Base-by-base conservation (phyloP, 805 yeast genomes). In the Starmerella asiatica region DNA sequence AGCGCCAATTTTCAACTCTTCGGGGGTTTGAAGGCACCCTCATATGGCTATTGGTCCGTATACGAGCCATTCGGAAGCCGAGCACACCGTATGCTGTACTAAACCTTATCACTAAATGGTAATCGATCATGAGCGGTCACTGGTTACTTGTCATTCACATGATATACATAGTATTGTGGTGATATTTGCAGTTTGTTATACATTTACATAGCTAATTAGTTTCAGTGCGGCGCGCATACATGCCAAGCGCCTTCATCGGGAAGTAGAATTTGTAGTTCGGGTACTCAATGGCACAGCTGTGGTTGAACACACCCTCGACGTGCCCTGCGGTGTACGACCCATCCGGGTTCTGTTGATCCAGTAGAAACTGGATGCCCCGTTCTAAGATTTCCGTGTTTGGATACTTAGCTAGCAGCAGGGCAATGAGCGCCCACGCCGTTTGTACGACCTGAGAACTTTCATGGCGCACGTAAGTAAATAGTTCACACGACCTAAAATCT, bases 271-370 rank as follows among this genome's bases (percentile, higher is more conserved):
- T 76, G 61, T 91, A 91, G 53, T 84, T 82, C 29, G 97, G 97
- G 57, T 91, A 91, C 59, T 91, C 97, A 54, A 91, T 91, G 2
- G 91, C 94, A 63, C 93, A 69, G 1, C 84, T 75, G 56, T 91
- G 96, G 58, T 91, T 91, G 68, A 91, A 91, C 0, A 91, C 96
- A 33, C 99, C 99, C 60, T 88, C 97, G 21, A 81, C 75, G 23
- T 73, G 79, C 52, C 88, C 94, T 52, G 71, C 76, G 40, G 68
- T 64, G 84, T 93, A 91, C 47, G 83, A 91, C 2, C 99, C 99
- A 21, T 76, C 72, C 1, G 64, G 51, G 28, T 67, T 56, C 56
- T 91, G 98, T 47, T 82, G 65, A 1, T 62, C 51, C 65, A 81
- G 71, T 36, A 91, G 53, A 24, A 84, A 60, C 29, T 44, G 50